A percentile compares a stretch with the other conserved stretches of the same genome.
These are phyloP conservation scores for Penstemon davidsonii DNA, from an alignment of 257 asterid species.

Conservation along the genomic window DNA sequence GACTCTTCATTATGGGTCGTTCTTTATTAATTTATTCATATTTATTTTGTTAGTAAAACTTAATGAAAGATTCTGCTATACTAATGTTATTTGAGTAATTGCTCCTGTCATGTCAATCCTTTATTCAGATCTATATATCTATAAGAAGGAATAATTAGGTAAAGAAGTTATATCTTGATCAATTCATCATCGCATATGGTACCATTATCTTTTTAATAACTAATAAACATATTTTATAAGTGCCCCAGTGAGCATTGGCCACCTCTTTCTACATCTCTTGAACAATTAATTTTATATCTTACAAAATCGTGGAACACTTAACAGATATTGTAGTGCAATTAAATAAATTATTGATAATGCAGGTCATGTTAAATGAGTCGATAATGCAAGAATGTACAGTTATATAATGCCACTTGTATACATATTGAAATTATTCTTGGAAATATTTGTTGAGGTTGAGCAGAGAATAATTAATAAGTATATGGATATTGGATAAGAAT, in stretches of 20 bases:
- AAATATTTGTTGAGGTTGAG: not conserved
- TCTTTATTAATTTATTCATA: no score
- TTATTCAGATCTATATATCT: no score
- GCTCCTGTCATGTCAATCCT: no score
- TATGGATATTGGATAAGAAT: constrained; percentile 37
- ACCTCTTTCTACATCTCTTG: constrained; percentile 13
- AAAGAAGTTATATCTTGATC: no score
- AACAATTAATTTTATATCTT: not conserved
- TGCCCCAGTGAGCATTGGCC: constrained; percentile 19
- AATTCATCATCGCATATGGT: no score
- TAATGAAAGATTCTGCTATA: no score
- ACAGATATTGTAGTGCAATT: constrained; percentile 4
- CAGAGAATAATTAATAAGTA: constrained; percentile 25
- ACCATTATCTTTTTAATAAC: no score
- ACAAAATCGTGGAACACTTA: constrained; percentile 13
- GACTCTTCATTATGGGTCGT: no score
- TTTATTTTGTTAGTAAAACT: no score
- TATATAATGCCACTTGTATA: constrained; percentile 31
- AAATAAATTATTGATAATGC: constrained; percentile 13
- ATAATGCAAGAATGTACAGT: constrained; percentile 2
- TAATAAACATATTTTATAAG: not conserved
- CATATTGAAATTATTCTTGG: constrained; percentile 10
- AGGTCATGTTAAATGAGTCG: constrained; percentile 32
- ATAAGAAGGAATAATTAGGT: no score
- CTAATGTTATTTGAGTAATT: no score